A percentile compares a stretch with the other conserved stretches of the same genome.
Conservation (phyloP, 805 yeast genomes). For the Pichia thaimueangensis region DNA sequence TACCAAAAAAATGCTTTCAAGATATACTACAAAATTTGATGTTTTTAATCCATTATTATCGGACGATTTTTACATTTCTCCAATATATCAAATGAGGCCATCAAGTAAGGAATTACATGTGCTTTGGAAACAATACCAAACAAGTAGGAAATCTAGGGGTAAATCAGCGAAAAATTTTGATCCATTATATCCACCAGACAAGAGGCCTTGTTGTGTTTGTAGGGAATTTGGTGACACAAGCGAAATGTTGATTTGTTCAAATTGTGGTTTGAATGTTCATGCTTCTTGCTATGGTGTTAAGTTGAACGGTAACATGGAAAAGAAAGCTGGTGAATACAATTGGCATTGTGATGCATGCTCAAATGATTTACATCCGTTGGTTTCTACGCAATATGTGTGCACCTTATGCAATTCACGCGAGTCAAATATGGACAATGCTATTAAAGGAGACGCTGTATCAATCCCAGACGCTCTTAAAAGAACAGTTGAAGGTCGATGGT, state of each 20-base stretch:
- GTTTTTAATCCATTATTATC: constrained; percentile 20
- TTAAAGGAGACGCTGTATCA: constrained; percentile 34
- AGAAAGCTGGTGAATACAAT: constrained; percentile 27
- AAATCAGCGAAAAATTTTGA: constrained; percentile 5
- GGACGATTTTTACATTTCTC: constrained; percentile 11
- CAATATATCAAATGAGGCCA: constrained; percentile 18
- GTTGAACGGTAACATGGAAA: constrained; percentile 9
- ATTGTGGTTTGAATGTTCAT: constrained; percentile 70
- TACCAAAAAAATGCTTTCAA: constrained; percentile 13
- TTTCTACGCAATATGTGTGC: constrained; percentile 55
- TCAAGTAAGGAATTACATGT: constrained; percentile 19
- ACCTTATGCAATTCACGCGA: constrained; percentile 56
- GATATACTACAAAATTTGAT: constrained; percentile 24
- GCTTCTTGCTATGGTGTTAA: constrained; percentile 58
- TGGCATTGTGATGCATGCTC: constrained; percentile 84
- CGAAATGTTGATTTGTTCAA: constrained; percentile 47
- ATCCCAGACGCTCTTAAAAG: constrained; percentile 64
- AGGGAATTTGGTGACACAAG: constrained; percentile 29
- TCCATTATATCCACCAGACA: constrained; percentile 22
- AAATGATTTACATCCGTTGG: constrained; percentile 57
- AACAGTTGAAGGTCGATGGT: constrained; percentile 67
- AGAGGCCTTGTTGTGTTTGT: constrained; percentile 54
- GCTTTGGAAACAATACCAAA: constrained; percentile 18
- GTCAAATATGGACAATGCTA: constrained; percentile 39
- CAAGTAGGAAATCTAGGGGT: constrained; percentile 15